Base-by-base conservation (phyloP, 2,329 filamentous ascomycete genomes). In the Stachybotrys chlorohalonatus region DNA sequence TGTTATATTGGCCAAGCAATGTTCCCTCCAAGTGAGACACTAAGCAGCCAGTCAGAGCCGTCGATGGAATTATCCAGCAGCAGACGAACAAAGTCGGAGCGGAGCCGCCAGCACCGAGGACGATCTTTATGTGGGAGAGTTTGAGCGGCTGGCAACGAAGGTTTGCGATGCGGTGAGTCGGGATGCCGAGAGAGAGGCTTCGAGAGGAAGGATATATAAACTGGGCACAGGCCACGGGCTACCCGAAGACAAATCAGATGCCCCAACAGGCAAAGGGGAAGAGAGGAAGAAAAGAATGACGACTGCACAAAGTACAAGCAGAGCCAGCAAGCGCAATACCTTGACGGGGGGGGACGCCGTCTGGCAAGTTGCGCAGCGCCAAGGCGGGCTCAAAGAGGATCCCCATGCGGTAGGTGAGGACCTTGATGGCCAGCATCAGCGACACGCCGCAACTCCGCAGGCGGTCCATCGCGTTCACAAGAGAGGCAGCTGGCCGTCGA, bases 381-480 rank as follows among this genome's bases (percentile, higher is more conserved):
- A 47, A 47, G 46, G 16, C 46, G 2, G 46, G n/a, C 46, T 42
- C 36, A 13, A 42, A 13, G 36, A 47, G 16, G 46, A 47, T 47
- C 46, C 46, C 24, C 24, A 11, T 47, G 46, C 11, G 46, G 9
- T 9, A 8, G 46, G 42, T 48, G 53, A 62, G 59, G 31, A 55
- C 58, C 59, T 60, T 58, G 63, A 64, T 61, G 57, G 62, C 53
- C 59, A 42, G 36, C 36, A 13, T 2, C 36, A 9, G 36, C 36
- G 13, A 9, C 36, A 9, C 36, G 36, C 36, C 36, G 9, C 2
- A 13, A 13, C 36, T 42, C 36, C 9, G 36, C 36, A 42, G 13
- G 36, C 13, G 36, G 36, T 9, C 36, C 36, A 42, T 2, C 36
- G 36, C 9, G 13, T 5, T 5, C 36, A 42, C 36, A 42, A 42